Conservation (phyloP, 768 basidiomycete species). For the Sarcomyxa edulis region DNA sequence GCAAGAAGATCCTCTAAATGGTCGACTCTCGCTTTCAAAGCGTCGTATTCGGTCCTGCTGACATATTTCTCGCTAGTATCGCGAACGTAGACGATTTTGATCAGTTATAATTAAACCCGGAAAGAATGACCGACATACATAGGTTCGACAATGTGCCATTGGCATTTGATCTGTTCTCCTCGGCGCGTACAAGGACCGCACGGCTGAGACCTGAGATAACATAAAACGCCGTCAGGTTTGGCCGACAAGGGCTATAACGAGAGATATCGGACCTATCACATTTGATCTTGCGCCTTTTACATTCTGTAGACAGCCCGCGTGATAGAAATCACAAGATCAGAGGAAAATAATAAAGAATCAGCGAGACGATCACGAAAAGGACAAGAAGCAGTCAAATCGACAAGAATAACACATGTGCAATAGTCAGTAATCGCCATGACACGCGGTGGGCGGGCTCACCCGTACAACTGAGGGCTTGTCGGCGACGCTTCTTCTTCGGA, state of each 20-base stretch:
- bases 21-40: slow-evolving; percentile 61
- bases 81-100: slow-evolving; percentile 2
- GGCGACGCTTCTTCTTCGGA: slow-evolving; percentile 77
- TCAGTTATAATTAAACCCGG: slow-evolving; percentile 9
- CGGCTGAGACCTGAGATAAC: slow-evolving; percentile 58
- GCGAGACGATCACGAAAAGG: slow-evolving; percentile 13
- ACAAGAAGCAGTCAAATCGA: slow-evolving; percentile 16
- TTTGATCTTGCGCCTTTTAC: slow-evolving; percentile 83
- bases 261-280: slow-evolving; percentile 65
- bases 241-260: slow-evolving; percentile 10
- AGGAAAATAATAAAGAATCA: slow-evolving; percentile 5
- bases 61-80: slow-evolving; percentile 71
- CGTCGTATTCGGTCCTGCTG: slow-evolving; percentile 70
- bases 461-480: slow-evolving; percentile 82
- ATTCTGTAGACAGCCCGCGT: slow-evolving; percentile 45
- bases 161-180: slow-evolving; percentile 75
- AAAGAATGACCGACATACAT: slow-evolving; percentile 46
- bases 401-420: slow-evolving; percentile 9
- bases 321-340: slow-evolving; percentile 22
- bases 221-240: slow-evolving; percentile 17
- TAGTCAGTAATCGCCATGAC: slow-evolving; percentile 11
- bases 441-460: slow-evolving; percentile 42
- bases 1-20: slow-evolving; percentile 54
- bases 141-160: slow-evolving; percentile 80
- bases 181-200: slow-evolving; percentile 78